Conservation (phyloP, 306 rosid species). For the Lathyrus aphaca region DNA sequence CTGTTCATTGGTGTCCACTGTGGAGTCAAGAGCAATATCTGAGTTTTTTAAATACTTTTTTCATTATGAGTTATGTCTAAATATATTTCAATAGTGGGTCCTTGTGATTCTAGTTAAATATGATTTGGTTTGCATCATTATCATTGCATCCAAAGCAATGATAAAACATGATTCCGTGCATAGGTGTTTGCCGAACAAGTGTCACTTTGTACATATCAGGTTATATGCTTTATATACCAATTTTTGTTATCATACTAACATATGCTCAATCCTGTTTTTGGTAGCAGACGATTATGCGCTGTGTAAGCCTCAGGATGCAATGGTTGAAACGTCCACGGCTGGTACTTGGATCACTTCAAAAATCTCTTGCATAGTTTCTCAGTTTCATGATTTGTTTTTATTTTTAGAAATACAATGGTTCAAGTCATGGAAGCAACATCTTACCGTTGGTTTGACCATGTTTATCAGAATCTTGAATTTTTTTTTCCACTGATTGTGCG, state of each 20-base stretch:
- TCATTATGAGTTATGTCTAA: too few species aligned
- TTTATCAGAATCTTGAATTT: not conserved
- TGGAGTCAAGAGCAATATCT: too few species aligned
- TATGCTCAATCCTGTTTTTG: slow-evolving; percentile 29
- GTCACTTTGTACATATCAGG: not conserved
- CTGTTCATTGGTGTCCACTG: too few species aligned
- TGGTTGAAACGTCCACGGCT: slow-evolving; percentile 74
- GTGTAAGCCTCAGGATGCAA: slow-evolving; percentile 30
- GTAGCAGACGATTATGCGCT: slow-evolving; percentile 64
- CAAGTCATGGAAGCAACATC: not conserved
- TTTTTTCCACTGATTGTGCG: not conserved
- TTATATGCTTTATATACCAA: slow-evolving; percentile 28
- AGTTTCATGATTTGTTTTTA: not conserved
- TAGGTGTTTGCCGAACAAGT: not conserved
- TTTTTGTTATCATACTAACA: slow-evolving; percentile 7
- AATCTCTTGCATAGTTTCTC: slow-evolving; percentile 2
- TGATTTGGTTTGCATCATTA: slow-evolving; percentile 6
- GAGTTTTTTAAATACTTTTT: too few species aligned
- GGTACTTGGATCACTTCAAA: slow-evolving; percentile 45
- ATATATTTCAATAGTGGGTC: not conserved
- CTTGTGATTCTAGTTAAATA: slow-evolving; percentile 7
- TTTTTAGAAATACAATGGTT: too few species aligned
- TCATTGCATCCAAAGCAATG: not conserved
- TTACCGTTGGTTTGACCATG: not conserved
- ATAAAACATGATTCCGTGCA: not conserved